These are phyloP conservation scores for Fusarium sp. DNA, from an alignment of 2,329 filamentous ascomycete genomes.

Conservation along the genomic window DNA sequence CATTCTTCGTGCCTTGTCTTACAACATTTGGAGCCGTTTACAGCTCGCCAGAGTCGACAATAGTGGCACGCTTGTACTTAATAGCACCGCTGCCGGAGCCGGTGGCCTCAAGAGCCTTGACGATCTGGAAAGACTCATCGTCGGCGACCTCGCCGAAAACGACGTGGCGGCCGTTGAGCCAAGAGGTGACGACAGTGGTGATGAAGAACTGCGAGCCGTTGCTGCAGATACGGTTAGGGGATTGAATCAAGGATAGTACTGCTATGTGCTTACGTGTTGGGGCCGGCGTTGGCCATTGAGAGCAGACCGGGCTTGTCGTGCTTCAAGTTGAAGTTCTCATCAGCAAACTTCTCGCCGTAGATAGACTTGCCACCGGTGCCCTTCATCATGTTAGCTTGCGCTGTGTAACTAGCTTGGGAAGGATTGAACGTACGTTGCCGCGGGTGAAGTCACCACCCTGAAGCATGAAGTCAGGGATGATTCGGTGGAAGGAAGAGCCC, in stretches of 20 bases:
- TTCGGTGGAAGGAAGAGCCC: slow-evolving; percentile 87
- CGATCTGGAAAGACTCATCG: slow-evolving; percentile 58
- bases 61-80: slow-evolving; percentile 68
- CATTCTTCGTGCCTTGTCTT: slow-evolving; percentile 15
- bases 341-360: slow-evolving; percentile 92
- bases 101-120: slow-evolving; percentile 69
- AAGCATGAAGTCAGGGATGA: slow-evolving; percentile 94
- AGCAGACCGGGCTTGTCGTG: slow-evolving; percentile 81
- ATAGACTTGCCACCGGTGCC: slow-evolving; percentile 93
- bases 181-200: slow-evolving; percentile 89
- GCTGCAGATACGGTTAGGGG: slow-evolving; percentile 59
- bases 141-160: slow-evolving; percentile 80
- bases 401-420: neutral
- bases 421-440: slow-evolving; percentile 74
- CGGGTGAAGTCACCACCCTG: slow-evolving; percentile 97
- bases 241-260: neutral
- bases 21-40: slow-evolving; percentile 46
- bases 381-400: slow-evolving; percentile 55
- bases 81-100: slow-evolving; percentile 64
- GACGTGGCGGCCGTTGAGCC: slow-evolving; percentile 85
- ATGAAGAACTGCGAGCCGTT: slow-evolving; percentile 99
- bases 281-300: slow-evolving; percentile 95
- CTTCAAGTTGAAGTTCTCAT: slow-evolving; percentile 87
- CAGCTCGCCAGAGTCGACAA: slow-evolving; percentile 61
- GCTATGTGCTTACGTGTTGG: slow-evolving; percentile 77